Evolutionary conservation across 2,329 filamentous ascomycete species (phyloP), one percentile per base, ranked within the genome.

Genomic region (Diaporthe humulicola): DNA sequence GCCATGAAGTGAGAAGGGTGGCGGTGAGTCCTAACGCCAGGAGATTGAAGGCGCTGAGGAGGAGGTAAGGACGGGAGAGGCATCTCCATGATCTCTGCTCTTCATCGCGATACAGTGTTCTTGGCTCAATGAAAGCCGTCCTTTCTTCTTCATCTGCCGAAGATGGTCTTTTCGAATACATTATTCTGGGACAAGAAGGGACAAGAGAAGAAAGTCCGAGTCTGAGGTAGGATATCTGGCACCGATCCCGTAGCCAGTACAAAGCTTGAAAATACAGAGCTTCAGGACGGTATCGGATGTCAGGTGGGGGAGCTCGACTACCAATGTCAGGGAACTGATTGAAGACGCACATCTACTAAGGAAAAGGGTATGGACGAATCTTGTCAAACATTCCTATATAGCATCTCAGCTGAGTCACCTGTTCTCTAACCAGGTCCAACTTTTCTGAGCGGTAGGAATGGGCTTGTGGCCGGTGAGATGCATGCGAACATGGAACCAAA

Each of bases 371-470:
- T 48, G 25, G 17, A n/a, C 58, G 15, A 19, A 25, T 64, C 19
- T 45, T 45, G 30, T 25, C 25, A 19, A 48, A 64, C 17, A 12
- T n/a, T 9, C 40, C 17, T 64, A 64, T 64, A 48, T 48, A 64
- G 60, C 6, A n/a, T 33, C 64, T 69, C 48, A 54, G 48, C 64
- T 66, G 42, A 66, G 28, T 66, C 61, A 66, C 42, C 6, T 36
- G 17, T n/a, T 36, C 17, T 64, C 22, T 8, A 22, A 14, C 25
- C 25, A 45, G n/a, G 3, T 15, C 38, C 25, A 19, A 3, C 17
- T 5, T n/a, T 40, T 40, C 45, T 1, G 38, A 17, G 9, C 22
- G 22, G 14, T 12, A 30, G 7, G 15, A 36, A 22, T 10, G n/a
- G 17, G 9, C n/a, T 54, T 3, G n/a, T 69, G n/a, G 22, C 33